phyloP scores from a whole-genome alignment of 2,329 filamentous ascomycete species.

The Claviceps fusiformis region DNA sequence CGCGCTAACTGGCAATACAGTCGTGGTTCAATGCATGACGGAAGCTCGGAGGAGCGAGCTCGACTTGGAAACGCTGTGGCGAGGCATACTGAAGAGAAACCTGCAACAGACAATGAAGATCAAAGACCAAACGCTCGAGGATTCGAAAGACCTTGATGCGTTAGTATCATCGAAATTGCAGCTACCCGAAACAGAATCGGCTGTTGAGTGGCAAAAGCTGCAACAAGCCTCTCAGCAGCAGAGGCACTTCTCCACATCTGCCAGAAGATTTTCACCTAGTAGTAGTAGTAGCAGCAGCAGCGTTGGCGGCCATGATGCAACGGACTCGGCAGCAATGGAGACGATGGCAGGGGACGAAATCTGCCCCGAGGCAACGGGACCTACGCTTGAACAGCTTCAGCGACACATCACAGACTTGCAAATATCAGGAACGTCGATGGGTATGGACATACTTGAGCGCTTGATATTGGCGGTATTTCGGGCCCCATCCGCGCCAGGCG shows the following conservation, averaged over 20 bases:
- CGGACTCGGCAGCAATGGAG: background rate
- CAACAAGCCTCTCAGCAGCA: conserved; percentile 20
- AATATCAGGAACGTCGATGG: conserved; percentile 22
- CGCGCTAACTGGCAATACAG: conserved; percentile 31
- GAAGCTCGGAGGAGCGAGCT: conserved; percentile 38
- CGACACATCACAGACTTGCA: conserved; percentile 26
- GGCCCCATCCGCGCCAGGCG: conserved; percentile 9
- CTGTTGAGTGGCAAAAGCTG: conserved; percentile 22
- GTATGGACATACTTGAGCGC: conserved; percentile 20
- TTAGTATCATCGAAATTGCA: conserved; percentile 21
- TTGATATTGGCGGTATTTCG: conserved; percentile 27
- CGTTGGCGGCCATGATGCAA: background rate
- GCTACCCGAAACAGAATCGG: conserved; percentile 16
- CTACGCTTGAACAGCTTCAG: conserved; percentile 11
- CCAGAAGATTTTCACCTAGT: conserved; percentile 11
- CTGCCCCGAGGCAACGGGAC: background rate
- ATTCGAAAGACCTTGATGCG: conserved; percentile 16
- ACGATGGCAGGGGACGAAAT: background rate
- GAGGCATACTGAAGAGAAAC: conserved; percentile 23
- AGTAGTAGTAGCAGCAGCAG: background rate
- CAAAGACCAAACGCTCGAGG: conserved; percentile 12
- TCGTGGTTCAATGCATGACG: conserved; percentile 46
- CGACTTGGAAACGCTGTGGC: conserved; percentile 40
- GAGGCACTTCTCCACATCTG: conserved; percentile 21
- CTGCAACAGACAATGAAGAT: conserved; percentile 18